Percentiles rank a stretch among this genome's conserved stretches.
phyloP scores from a whole-genome alignment of 768 basidiomycete genomes.

The Dentipellis sp. region DNA sequence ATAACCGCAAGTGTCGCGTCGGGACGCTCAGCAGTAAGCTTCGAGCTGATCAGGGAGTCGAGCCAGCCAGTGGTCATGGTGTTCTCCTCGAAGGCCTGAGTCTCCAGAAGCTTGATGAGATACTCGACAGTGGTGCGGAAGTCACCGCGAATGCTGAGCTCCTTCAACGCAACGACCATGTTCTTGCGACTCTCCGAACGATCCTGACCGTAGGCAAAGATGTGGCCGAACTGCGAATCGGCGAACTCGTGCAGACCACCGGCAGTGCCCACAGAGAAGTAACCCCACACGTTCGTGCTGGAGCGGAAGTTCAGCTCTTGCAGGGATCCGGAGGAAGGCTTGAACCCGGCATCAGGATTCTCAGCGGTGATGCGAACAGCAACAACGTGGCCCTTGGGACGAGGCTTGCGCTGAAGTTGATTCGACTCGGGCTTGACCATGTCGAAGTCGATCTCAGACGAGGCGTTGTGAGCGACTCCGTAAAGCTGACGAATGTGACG shows the following conservation, averaged over 20 bases:
- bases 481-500: conserved; percentile 94
- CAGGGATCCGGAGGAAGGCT: conserved; percentile 92
- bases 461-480: conserved; percentile 82
- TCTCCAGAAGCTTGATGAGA: conserved; percentile 93
- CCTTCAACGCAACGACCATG: conserved; percentile 98
- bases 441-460: conserved; percentile 95
- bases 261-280: conserved; percentile 93
- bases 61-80: conserved; percentile 99
- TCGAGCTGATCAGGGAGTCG: conserved; percentile 93
- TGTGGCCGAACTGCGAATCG: conserved; percentile 98
- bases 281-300: conserved; percentile 99
- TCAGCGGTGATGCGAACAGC: conserved; percentile 99
- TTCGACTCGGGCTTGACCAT: conserved; percentile 83
- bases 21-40: conserved; percentile 94
- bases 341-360: conserved; percentile 99
- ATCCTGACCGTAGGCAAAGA: conserved; percentile 97
- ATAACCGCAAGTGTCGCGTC: conserved; percentile 89
- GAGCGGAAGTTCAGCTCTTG: conserved; percentile 99
- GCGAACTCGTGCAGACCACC: conserved; percentile 99
- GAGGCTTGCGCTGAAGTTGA: conserved; percentile 87
- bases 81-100: conserved; percentile 94
- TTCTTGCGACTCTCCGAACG: conserved; percentile 94
- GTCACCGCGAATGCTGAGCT: conserved; percentile 96
- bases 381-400: conserved; percentile 96
- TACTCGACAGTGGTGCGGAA: conserved; percentile 99